A percentile compares a stretch with the other conserved stretches of the same genome.
phyloP scores from a whole-genome alignment of 306 rosid genomes.

The Sphenostylis stenocarpa region DNA sequence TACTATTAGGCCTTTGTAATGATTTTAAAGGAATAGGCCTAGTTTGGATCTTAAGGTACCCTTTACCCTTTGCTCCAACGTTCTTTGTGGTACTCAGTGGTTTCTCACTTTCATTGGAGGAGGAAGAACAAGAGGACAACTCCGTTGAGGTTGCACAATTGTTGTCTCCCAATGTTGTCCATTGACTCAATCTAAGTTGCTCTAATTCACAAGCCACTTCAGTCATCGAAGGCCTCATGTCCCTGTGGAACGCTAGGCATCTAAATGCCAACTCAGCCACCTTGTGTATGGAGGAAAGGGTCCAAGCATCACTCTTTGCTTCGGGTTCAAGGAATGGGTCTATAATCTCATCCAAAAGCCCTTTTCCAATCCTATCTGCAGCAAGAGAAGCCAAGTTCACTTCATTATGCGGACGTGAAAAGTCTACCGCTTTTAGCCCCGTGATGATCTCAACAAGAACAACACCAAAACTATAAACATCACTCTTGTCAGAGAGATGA shows the following conservation, averaged over 20 bases:
- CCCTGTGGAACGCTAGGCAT: slow-evolving; percentile 88
- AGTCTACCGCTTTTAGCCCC: slow-evolving; percentile 81
- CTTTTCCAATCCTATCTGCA: slow-evolving; percentile 65
- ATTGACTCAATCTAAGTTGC: slow-evolving; percentile 46
- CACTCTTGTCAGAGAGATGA: slow-evolving; percentile 92
- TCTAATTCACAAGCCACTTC: slow-evolving; percentile 88
- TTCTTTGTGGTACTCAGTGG: slow-evolving; percentile 42
- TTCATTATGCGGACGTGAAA: slow-evolving; percentile 70
- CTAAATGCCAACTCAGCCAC: slow-evolving; percentile 89
- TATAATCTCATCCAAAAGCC: slow-evolving; percentile 63
- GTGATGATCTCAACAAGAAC: slow-evolving; percentile 87
- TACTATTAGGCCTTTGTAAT: slow-evolving; percentile 30
- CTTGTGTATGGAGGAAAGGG: slow-evolving; percentile 55
- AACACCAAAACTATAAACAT: slow-evolving; percentile 91
- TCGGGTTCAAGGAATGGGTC: slow-evolving; percentile 54
- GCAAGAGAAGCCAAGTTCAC: slow-evolving; percentile 79
- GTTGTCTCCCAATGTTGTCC: slow-evolving; percentile 47
- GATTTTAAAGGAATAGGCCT: slow-evolving; percentile 35
- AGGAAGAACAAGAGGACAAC: slow-evolving; percentile 47
- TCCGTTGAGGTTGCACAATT: slow-evolving; percentile 46
- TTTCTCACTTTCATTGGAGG: slow-evolving; percentile 55
- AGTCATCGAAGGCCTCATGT: slow-evolving; percentile 88
- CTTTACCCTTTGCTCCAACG: slow-evolving; percentile 35
- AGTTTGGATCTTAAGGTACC: slow-evolving; percentile 11
- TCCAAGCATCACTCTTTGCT: slow-evolving; percentile 47